phyloP scores from a whole-genome alignment of 2,329 filamentous ascomycete species.

The Venturia oleaginea region DNA sequence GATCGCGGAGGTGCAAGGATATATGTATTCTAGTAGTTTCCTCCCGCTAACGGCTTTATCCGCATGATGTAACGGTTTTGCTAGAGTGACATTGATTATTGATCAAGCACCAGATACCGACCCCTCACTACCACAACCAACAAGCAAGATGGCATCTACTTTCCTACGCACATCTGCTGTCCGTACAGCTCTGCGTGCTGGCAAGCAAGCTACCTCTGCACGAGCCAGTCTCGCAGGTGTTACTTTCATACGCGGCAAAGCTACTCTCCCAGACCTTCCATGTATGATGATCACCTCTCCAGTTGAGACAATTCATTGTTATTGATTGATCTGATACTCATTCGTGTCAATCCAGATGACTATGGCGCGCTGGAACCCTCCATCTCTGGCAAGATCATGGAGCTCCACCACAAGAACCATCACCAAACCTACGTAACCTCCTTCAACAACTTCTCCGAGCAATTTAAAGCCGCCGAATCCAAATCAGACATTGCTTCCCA shows the following conservation, averaged over 20 bases:
- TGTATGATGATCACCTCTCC: constrained; percentile 42
- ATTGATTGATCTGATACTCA: neutral
- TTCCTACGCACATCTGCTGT: constrained; percentile 63
- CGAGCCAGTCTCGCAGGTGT: constrained; percentile 60
- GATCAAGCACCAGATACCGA: neutral
- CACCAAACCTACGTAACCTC: constrained; percentile 90
- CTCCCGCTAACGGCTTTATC: neutral
- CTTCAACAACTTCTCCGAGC: constrained; percentile 71
- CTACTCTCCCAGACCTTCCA: constrained; percentile 80
- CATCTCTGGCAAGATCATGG: constrained; percentile 89
- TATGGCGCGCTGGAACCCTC: constrained; percentile 85
- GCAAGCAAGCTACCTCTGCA: constrained; percentile 49
- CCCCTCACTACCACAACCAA: neutral
- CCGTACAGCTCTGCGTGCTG: constrained; percentile 63
- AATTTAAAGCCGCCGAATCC: constrained; percentile 51
- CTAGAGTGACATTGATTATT: neutral
- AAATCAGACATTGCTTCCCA: constrained; percentile 45
- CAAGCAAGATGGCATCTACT: constrained; percentile 58
- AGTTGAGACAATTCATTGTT: neutral
- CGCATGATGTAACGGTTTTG: neutral
- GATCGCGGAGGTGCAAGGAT: neutral
- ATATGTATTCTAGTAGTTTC: neutral
- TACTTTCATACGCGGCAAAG: constrained; percentile 77
- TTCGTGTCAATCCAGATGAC: constrained; percentile 55
- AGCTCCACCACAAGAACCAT: constrained; percentile 89